Evolutionary conservation across 495 filamentous ascomycete genomes (phyloP).

Genomic region (Peziza echinospora): DNA sequence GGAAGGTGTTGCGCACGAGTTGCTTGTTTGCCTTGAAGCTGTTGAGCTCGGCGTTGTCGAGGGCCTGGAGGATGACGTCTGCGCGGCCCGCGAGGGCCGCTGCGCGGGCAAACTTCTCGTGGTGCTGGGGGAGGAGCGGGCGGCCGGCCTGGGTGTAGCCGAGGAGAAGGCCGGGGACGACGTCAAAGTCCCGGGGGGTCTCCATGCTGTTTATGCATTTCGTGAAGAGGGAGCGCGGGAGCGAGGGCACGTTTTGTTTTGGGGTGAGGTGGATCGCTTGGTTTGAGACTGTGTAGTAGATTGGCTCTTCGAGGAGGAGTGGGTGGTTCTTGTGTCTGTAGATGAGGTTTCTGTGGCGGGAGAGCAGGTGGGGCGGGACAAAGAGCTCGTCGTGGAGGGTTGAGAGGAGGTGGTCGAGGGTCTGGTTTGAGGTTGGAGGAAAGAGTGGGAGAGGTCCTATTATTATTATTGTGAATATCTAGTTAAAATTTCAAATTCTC

Average conservation of each 20-base stretch:
- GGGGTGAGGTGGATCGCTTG: slow-evolving; percentile 20
- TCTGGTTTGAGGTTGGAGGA: slow-evolving; percentile 26
- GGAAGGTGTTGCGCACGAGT: too few species aligned
- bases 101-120: slow-evolving; percentile 3
- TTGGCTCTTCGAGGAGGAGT: slow-evolving; percentile 33
- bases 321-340: slow-evolving; percentile 29
- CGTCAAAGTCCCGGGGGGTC: slow-evolving; percentile 34
- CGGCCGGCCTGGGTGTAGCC: slow-evolving; percentile 23
- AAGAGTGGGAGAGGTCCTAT: slow-evolving; percentile 30
- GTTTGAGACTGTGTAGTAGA: slow-evolving; percentile 37
- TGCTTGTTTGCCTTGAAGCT: too few species aligned
- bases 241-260: slow-evolving; percentile 12
- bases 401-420: slow-evolving; percentile 27
- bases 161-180: slow-evolving; percentile 34
- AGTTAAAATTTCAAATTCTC: too few species aligned
- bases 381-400: slow-evolving; percentile 41
- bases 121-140: neutral
- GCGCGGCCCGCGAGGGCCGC: neutral
- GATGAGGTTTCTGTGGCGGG: slow-evolving; percentile 32
- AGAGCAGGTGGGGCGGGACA: slow-evolving; percentile 37
- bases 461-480: too few species aligned
- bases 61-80: slow-evolving; percentile 8
- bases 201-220: slow-evolving; percentile 30
- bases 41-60: slow-evolving; percentile 1
- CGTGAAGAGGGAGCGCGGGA: slow-evolving; percentile 20